A percentile compares a stretch with the other conserved stretches of the same genome.
These are phyloP conservation scores for Hyaloscypha bicolor DNA, from an alignment of 495 filamentous ascomycete genomes.

Conservation along the genomic window DNA sequence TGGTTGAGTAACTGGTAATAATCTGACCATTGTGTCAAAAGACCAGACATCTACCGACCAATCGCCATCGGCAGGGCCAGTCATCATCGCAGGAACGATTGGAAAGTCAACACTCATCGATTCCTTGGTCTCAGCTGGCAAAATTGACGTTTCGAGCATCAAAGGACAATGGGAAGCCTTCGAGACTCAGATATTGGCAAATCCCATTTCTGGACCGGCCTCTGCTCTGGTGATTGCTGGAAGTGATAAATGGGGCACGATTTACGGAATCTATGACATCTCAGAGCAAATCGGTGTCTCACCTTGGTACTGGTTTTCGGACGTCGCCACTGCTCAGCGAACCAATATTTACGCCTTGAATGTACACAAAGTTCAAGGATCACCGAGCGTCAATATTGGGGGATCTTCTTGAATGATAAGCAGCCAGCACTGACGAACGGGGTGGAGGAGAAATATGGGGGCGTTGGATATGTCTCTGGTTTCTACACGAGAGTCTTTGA, in stretches of 20 bases:
- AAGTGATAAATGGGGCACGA: constrained; percentile 66
- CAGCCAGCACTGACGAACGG: constrained; percentile 70
- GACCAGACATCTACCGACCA: background rate
- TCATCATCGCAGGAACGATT: constrained; percentile 70
- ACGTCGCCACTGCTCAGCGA: constrained; percentile 58
- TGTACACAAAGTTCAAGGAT: constrained; percentile 55
- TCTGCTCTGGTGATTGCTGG: constrained; percentile 70
- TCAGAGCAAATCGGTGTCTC: constrained; percentile 77
- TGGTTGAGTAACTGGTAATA: constrained; percentile 63
- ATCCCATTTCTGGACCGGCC: constrained; percentile 57
- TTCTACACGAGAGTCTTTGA: constrained; percentile 75
- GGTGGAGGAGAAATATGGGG: constrained; percentile 59
- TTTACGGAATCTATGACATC: constrained; percentile 73
- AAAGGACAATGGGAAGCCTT: constrained; percentile 73
- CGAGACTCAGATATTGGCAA: constrained; percentile 57
- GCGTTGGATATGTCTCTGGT: constrained; percentile 55
- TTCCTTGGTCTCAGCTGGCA: constrained; percentile 50
- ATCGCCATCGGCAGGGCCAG: constrained; percentile 36
- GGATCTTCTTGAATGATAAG: constrained; percentile 79
- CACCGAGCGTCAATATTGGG: constrained; percentile 71
- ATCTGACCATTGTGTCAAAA: constrained; percentile 55
- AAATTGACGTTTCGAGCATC: constrained; percentile 57
- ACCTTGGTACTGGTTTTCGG: constrained; percentile 78
- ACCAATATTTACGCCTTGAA: constrained; percentile 57
- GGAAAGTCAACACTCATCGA: constrained; percentile 63